Base-by-base conservation (phyloP, 345 rosid genomes). In the Dipteronia sinensis region DNA sequence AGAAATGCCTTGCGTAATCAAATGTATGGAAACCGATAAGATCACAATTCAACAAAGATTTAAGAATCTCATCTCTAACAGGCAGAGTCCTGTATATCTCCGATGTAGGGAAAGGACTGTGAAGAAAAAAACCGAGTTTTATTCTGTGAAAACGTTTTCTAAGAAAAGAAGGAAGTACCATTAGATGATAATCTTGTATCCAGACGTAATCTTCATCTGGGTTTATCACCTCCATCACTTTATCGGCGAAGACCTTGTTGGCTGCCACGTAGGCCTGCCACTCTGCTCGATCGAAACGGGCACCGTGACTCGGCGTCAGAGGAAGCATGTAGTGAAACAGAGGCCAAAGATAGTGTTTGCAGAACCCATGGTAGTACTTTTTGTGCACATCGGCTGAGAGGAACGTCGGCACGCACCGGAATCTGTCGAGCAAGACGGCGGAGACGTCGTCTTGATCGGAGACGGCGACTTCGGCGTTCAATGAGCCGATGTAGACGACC, bases 341-440 rank as follows among this genome's bases (percentile, higher is more conserved):
- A 27, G 95, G 98, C 98, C 98, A 94, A 12, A 94, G 90, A 67
- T 92, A 92, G 82, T 92, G 98, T 79, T 94, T 94, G 27, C 98
- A 94, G 58, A 92, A 92, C 0, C 98, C 98, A 46, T 94, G 98
- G 31, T 94, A 94, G 79, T 82, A 94, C 85, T 64, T 86, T 79
- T 64, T 72, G 67, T 81, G 79, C 81, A 86, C 42, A 15, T 94
- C 98, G n/a, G 58, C 23, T 4, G 91, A 79, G 73, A 94, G 75
- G 80, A 90, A 94, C 17, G 89, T 85, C 4, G 98, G 96, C n/a
- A 88, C 87, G 40, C 98, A 94, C 13, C 79, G 81, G 44, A 87
- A 89, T 55, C 80, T 87, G 27, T 92, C 93, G 6, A 67, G 81
- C 61, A 93, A 69, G 20, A 65, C 42, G 76, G 81, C 88, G 23